phyloP scores from a whole-genome alignment of 768 basidiomycete species.

The Tricholoma sp. region DNA sequence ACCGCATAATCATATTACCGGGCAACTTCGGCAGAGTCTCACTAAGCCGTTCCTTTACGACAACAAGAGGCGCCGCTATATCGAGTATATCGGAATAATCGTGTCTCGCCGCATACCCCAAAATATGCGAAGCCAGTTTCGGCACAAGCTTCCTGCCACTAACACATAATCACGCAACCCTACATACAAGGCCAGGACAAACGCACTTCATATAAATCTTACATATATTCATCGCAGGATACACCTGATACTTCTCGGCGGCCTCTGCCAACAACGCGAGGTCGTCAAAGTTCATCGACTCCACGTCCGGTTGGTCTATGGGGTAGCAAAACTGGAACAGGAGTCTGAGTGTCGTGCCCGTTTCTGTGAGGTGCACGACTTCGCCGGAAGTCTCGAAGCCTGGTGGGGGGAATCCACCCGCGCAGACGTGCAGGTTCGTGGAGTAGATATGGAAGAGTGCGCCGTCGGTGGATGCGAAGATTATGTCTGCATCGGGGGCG shows the following conservation, averaged over 20 bases:
- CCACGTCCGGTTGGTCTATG: constrained; percentile 4
- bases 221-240: constrained; percentile 4
- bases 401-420: not conserved
- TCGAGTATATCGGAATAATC: constrained; percentile 1
- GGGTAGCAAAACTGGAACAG: constrained; percentile 7
- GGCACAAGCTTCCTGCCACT: not conserved
- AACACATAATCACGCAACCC: not conserved
- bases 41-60: not conserved
- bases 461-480: not conserved
- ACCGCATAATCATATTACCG: not conserved
- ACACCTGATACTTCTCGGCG: constrained; percentile 5
- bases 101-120: constrained; percentile 1
- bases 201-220: constrained; percentile 4
- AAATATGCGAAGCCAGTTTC: not conserved
- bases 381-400: not conserved
- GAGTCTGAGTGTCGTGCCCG: not conserved
- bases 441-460: not conserved
- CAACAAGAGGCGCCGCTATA: not conserved
- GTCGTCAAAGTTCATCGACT: not conserved
- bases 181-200: no score
- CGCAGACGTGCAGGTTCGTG: not conserved
- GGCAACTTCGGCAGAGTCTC: not conserved
- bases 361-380: not conserved
- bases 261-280: constrained; percentile 3
- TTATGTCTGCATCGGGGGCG: not conserved